Percentiles rank a stretch among this genome's conserved stretches.
phyloP scores from a whole-genome alignment of 225 moss, liverwort and hornwort species.

The Asterella californica region DNA sequence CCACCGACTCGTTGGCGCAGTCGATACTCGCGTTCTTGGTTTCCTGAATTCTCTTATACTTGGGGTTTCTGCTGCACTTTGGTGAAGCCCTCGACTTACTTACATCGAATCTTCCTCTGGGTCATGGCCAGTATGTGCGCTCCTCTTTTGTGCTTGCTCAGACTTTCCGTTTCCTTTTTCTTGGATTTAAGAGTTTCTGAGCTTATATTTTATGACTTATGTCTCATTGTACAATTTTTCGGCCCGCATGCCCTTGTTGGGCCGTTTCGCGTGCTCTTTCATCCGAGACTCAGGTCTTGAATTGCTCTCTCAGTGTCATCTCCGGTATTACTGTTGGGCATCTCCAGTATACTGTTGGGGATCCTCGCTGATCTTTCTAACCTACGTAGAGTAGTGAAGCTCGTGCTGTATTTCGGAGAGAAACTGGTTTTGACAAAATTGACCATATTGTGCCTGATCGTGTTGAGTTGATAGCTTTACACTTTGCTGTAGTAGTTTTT shows the following conservation, averaged over 20 bases:
- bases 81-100: constrained; percentile 41
- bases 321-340: too few relatives aligned
- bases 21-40: constrained; percentile 66
- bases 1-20: constrained; percentile 38
- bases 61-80: constrained; percentile 53
- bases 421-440: too few relatives aligned
- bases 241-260: background rate
- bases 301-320: background rate
- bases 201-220: background rate
- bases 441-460: background rate
- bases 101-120: constrained; percentile 57
- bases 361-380: background rate
- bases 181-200: background rate
- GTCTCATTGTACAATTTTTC: background rate
- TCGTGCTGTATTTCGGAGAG: too few relatives aligned
- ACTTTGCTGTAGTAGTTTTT: background rate
- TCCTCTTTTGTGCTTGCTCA: constrained; percentile 12
- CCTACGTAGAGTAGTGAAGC: background rate
- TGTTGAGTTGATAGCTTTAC: background rate
- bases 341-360: too few relatives aligned
- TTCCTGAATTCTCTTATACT: constrained; percentile 63
- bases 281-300: background rate
- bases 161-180: background rate
- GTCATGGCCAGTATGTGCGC: constrained; percentile 63
- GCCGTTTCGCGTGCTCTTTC: background rate